Conservation (phyloP, 352 stramenopile species). For the Pseudoperonospora humuli region DNA sequence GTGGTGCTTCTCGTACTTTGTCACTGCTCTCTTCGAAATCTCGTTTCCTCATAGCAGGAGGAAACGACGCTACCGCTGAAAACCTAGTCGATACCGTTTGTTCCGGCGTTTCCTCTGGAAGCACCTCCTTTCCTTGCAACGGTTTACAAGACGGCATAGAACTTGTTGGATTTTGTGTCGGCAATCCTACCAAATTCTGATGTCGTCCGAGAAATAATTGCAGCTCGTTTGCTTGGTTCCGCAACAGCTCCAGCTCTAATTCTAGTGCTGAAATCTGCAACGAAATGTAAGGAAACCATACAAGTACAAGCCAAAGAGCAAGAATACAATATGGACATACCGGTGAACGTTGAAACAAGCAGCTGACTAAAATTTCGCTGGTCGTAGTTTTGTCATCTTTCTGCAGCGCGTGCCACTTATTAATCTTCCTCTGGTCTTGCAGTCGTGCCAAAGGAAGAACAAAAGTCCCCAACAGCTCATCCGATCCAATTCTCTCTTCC, state of each 20-base stretch:
- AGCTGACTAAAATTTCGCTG: constrained; percentile 37
- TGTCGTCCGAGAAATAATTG: constrained; percentile 45
- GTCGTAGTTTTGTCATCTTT: constrained; percentile 24
- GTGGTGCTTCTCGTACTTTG: constrained; percentile 16
- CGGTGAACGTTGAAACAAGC: constrained; percentile 41
- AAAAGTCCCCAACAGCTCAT: constrained; percentile 32
- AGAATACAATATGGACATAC: constrained; percentile 15
- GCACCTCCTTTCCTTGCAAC: constrained; percentile 40
- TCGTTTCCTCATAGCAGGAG: constrained; percentile 25
- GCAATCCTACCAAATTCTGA: constrained; percentile 23
- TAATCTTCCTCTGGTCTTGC: constrained; percentile 39
- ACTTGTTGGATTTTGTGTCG: background rate
- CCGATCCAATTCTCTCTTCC: constrained; percentile 43
- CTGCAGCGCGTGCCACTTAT: constrained; percentile 42
- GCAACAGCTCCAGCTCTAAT: constrained; percentile 43
- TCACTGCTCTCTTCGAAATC: constrained; percentile 21
- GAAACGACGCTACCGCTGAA: constrained; percentile 33
- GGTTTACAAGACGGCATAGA: constrained; percentile 13
- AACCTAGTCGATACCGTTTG: constrained; percentile 32
- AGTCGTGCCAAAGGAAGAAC: constrained; percentile 35
- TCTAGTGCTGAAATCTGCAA: constrained; percentile 45
- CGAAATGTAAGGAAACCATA: background rate
- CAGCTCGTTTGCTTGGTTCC: constrained; percentile 57
- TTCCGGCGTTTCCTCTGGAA: constrained; percentile 18
- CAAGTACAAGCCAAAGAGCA: background rate